These are phyloP conservation scores for Podospora didyma DNA, from an alignment of 495 filamentous ascomycete genomes.

Conservation along the genomic window DNA sequence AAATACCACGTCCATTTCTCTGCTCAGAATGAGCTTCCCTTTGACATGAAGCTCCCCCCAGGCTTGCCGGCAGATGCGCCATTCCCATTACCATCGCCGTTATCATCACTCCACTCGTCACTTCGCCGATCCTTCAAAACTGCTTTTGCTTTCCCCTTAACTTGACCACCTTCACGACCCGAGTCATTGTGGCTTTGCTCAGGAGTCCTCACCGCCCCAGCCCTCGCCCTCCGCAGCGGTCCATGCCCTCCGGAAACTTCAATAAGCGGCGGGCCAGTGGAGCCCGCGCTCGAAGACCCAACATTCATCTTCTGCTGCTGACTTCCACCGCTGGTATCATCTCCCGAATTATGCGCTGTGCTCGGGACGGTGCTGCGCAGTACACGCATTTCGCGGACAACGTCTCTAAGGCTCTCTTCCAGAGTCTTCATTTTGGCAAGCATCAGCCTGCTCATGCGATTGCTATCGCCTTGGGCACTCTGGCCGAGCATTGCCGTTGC, in stretches of 20 bases:
- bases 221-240: slow-evolving; percentile 12
- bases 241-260: slow-evolving; percentile 13
- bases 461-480: slow-evolving; percentile 51
- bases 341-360: slow-evolving; percentile 36
- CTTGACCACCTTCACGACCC: background rate
- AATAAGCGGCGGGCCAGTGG: slow-evolving; percentile 16
- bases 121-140: background rate
- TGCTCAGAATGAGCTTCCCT: slow-evolving; percentile 29
- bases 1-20: background rate
- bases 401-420: slow-evolving; percentile 79
- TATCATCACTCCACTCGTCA: slow-evolving; percentile 2
- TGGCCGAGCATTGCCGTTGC: slow-evolving; percentile 47
- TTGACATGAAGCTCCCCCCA: slow-evolving; percentile 9
- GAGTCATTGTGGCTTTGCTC: background rate
- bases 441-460: slow-evolving; percentile 72
- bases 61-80: slow-evolving; percentile 1
- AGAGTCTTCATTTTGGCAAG: slow-evolving; percentile 88
- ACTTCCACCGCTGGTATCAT: slow-evolving; percentile 26
- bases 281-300: background rate
- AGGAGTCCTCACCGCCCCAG: slow-evolving; percentile 3
- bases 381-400: slow-evolving; percentile 79
- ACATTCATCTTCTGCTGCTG: background rate
- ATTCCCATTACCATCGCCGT: slow-evolving; percentile 5
- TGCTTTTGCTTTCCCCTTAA: slow-evolving; percentile 27
- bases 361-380: slow-evolving; percentile 40